Evolutionary conservation across 1,139 yeast species (phyloP).

Genomic region (Kluyveromyces sp.): DNA sequence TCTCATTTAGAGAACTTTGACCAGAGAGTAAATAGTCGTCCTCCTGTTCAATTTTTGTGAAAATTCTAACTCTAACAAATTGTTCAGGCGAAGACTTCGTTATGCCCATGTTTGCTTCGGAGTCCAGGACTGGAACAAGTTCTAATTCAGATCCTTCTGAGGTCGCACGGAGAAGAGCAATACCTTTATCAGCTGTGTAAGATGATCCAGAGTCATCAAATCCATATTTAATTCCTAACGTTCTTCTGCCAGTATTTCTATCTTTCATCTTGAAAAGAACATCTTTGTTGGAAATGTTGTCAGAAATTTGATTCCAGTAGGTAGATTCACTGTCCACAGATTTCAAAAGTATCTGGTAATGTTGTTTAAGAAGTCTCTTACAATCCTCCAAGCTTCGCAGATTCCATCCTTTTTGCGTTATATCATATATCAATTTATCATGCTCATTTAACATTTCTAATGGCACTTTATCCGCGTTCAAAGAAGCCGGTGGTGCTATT

Average conservation of each 20-base stretch:
- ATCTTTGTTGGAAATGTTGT: constrained; percentile 50
- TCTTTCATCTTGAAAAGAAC: constrained; percentile 64
- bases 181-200: constrained; percentile 59
- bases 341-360: constrained; percentile 43
- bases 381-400: constrained; percentile 57
- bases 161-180: constrained; percentile 52
- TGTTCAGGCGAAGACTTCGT: constrained; percentile 16
- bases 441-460: constrained; percentile 12
- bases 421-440: constrained; percentile 18
- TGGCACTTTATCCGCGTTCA: constrained; percentile 55
- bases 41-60: constrained; percentile 47
- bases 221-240: constrained; percentile 77
- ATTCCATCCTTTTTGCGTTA: constrained; percentile 80
- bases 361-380: constrained; percentile 41
- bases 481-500: constrained; percentile 70
- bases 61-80: constrained; percentile 46
- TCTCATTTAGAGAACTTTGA: constrained; percentile 23
- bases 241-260: constrained; percentile 39
- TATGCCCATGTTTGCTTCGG: constrained; percentile 9
- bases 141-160: constrained; percentile 32
- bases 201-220: constrained; percentile 86
- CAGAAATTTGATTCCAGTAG: constrained; percentile 58
- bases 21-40: constrained; percentile 39
- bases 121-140: constrained; percentile 31
- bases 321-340: constrained; percentile 56